Evolutionary conservation across 1,139 yeast species (phyloP).

Genomic region (Zygosaccharomyces pseudobailii): DNA sequence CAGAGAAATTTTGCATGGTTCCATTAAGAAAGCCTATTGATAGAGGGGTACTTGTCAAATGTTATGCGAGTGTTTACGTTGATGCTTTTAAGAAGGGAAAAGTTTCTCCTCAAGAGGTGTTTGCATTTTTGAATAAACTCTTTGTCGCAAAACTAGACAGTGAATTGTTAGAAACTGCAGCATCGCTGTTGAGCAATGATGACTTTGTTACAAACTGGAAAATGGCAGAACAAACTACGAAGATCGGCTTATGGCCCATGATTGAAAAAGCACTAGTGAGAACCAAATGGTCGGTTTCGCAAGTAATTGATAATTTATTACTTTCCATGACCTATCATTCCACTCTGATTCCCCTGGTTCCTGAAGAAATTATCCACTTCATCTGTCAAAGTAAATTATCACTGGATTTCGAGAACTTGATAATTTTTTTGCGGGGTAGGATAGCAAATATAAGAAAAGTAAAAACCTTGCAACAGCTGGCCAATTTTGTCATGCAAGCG

Average conservation of each 20-base stretch:
- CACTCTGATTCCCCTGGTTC: neutral
- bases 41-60: neutral
- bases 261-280: neutral
- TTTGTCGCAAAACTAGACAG: neutral
- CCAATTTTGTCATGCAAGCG: neutral
- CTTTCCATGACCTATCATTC: neutral
- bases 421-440: neutral
- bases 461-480: conserved; percentile 1
- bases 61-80: neutral
- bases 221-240: neutral
- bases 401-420: neutral
- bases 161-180: neutral
- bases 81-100: neutral
- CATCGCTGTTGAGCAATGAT: neutral
- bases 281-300: neutral
- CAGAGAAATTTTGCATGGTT: neutral
- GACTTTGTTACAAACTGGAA: neutral
- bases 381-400: neutral
- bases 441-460: neutral
- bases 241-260: conserved; percentile 4
- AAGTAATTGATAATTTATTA: neutral
- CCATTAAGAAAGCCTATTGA: neutral
- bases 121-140: neutral
- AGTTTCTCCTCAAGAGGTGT: neutral
- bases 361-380: conserved; percentile 3